phyloP scores from a whole-genome alignment of 345 rosid species.

The Arabis alpina region DNA sequence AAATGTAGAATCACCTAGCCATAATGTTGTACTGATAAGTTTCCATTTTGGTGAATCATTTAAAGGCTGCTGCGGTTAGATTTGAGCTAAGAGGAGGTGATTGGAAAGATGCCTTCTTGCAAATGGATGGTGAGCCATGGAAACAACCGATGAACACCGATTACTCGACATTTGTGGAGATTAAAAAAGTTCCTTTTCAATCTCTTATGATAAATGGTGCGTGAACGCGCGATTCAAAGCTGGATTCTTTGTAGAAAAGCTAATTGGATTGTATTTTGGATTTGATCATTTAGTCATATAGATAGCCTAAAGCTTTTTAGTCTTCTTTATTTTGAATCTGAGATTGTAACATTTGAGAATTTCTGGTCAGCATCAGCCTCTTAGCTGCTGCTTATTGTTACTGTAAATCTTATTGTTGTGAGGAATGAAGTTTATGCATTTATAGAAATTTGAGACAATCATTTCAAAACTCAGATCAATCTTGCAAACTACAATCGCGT shows the following conservation, averaged over 20 bases:
- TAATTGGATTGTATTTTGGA: conserved; percentile 35
- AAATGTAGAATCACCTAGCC: neutral
- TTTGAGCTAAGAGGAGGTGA: conserved; percentile 94
- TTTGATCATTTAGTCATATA: conserved; percentile 33
- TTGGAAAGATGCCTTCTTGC: conserved; percentile 84
- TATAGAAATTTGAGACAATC: conserved; percentile 19
- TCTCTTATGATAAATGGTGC: conserved; percentile 75
- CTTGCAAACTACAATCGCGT: neutral
- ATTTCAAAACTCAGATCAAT: neutral
- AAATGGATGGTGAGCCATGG: conserved; percentile 99
- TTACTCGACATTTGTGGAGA: conserved; percentile 76
- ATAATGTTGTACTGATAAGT: neutral
- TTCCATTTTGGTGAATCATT: neutral
- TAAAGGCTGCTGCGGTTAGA: conserved; percentile 86
- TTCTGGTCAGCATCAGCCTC: neutral
- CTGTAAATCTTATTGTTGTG: conserved; percentile 33
- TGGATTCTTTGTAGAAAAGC: conserved; percentile 37
- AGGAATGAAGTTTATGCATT: conserved; percentile 31
- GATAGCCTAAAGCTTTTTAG: conserved; percentile 20
- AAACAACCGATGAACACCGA: conserved; percentile 81
- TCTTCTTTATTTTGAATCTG: neutral
- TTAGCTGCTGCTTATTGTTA: neutral
- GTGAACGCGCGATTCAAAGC: conserved; percentile 18
- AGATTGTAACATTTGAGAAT: conserved; percentile 10
- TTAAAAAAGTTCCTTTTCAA: conserved; percentile 71